Conservation (phyloP, 2,329 filamentous ascomycete species). For the Sclerotiophoma versabilis region DNA sequence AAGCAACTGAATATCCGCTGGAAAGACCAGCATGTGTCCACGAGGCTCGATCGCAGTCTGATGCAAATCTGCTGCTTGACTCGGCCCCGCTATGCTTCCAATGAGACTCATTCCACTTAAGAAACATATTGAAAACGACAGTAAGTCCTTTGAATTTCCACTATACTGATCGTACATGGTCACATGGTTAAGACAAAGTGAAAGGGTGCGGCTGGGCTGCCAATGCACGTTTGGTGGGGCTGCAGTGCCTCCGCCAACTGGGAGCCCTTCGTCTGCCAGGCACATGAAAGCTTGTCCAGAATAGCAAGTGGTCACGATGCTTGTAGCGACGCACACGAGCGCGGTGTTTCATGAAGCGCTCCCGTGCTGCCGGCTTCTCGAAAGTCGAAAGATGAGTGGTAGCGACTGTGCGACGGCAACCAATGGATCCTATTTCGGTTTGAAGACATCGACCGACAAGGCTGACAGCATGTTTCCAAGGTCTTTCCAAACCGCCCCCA, state of each 20-base stretch:
- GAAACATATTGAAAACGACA: too few species aligned
- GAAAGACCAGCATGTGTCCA: too few species aligned
- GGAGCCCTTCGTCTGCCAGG: constrained; percentile 20
- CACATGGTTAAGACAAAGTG: background rate
- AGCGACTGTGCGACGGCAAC: background rate
- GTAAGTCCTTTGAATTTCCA: background rate
- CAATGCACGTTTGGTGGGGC: background rate
- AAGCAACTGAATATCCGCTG: background rate
- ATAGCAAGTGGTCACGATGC: constrained; percentile 26
- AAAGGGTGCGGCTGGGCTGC: background rate
- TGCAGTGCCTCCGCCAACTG: constrained; percentile 5
- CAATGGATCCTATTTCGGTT: constrained; percentile 1
- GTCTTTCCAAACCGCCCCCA: constrained; percentile 9
- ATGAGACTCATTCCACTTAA: too few species aligned
- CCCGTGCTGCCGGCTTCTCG: constrained; percentile 6
- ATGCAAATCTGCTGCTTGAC: too few species aligned
- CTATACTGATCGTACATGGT: background rate
- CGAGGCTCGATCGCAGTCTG: too few species aligned
- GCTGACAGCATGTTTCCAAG: constrained; percentile 16
- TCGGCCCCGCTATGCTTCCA: too few species aligned
- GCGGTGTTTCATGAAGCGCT: constrained; percentile 32
- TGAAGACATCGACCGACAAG: constrained; percentile 2
- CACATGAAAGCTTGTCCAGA: constrained; percentile 26
- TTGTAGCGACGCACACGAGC: constrained; percentile 15
- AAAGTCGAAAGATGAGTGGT: constrained; percentile 1